Base-by-base conservation (phyloP, 352 stramenopile species). In the Phytopythium chamaehyphon region DNA sequence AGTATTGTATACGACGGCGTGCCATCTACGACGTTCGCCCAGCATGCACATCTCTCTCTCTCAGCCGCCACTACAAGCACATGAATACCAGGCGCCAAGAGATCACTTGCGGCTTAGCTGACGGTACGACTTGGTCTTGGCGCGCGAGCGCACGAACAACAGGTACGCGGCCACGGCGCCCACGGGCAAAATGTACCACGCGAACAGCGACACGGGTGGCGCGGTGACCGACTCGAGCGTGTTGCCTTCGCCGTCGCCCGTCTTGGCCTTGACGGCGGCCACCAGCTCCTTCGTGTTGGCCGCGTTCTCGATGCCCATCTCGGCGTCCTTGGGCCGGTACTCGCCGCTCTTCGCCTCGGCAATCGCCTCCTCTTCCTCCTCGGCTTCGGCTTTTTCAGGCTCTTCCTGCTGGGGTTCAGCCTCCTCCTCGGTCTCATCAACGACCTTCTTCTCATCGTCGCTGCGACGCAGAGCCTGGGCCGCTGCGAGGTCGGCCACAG, bases 111-210 rank as follows among this genome's bases (percentile, higher is more conserved):
- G 63, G 23, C 56, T 47, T 39, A 69, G 51, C 45, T 71, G 60
- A 12, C 63, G 63, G 44, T 71, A 77, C 15, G 57, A 51, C 47
- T 74, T 76, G 18, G 66, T 55, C 52, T 73, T 75, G 23, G 44
- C 52, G 42, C 72, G 73, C 36, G 71, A 74, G 45, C 73, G 73
- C 49, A 85, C 73, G 37, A 85, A 87, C 10, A 88, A 40, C 42
- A 93, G 51, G 48, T 90, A 93, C 31, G 40, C 76, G 2, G 71
- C 79, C 39, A 93, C 76, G 1, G 76, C 75, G 37, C 49, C 67
- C 15, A 93, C 64, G 0, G 82, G 82, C 35, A 93, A 47, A 40
- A 89, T 75, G 73, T 93, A 93, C 82, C 76, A 93, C 33, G 69
- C 73, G 47, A 90, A 90, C 9, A 93, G 62, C 37, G 76, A 82